Evolutionary conservation across 352 stramenopile genomes (phyloP).

Genomic region (Pythium rhizo-oryzae): DNA sequence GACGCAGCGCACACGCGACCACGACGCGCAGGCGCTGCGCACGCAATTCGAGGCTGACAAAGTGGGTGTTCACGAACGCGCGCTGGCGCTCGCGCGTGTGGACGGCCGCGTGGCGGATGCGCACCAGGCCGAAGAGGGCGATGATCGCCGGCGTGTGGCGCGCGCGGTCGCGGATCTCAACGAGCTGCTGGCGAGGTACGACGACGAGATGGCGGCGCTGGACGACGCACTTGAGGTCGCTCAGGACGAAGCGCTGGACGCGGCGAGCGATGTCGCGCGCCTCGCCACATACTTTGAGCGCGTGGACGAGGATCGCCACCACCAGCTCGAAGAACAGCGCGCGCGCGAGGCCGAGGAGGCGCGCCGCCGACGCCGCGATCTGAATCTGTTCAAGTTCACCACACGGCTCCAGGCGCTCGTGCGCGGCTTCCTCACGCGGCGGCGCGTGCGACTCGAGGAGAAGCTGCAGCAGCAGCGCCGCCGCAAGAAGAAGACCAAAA

Average conservation of each 20-base stretch:
- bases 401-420: conserved; percentile 58
- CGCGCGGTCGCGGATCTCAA: conserved; percentile 40
- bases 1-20: conserved; percentile 46
- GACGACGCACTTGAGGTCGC: conserved; percentile 46
- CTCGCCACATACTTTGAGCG: conserved; percentile 48
- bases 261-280: conserved; percentile 38
- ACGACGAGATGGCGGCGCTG: conserved; percentile 49
- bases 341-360: conserved; percentile 36
- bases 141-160: conserved; percentile 54
- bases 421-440: conserved; percentile 57
- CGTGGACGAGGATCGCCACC: conserved; percentile 53
- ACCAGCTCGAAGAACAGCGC: conserved; percentile 56
- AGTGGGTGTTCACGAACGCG: conserved; percentile 37
- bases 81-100: conserved; percentile 34
- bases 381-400: conserved; percentile 54
- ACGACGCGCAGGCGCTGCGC: conserved; percentile 42
- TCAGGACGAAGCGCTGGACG: conserved; percentile 28
- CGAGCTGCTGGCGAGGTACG: conserved; percentile 54
- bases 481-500: conserved; percentile 31
- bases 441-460: conserved; percentile 39
- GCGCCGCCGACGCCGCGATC: conserved; percentile 35
- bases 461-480: conserved; percentile 26
- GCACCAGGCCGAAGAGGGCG: conserved; percentile 46
- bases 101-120: conserved; percentile 39
- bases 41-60: conserved; percentile 43